Percentiles rank a stretch among this genome's conserved stretches.
These are phyloP conservation scores for Angomonas ambiguus DNA, from an alignment of 208 protist species.

Conservation along the genomic window DNA sequence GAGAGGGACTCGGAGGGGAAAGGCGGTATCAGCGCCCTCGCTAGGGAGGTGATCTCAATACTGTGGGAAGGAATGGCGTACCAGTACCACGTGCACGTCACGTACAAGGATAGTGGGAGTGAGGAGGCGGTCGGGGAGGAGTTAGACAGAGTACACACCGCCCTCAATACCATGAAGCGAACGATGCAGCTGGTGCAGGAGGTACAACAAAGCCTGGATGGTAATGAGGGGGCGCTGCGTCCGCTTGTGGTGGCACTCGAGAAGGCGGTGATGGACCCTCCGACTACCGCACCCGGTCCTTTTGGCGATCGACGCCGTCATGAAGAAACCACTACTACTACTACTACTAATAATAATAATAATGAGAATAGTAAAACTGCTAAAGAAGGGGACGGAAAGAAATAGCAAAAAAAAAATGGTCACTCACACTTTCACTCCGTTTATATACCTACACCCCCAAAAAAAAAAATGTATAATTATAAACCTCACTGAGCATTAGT, in stretches of 20 bases:
- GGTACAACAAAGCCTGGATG: background rate
- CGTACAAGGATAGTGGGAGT: background rate
- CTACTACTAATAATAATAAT: background rate
- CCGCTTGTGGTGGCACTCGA: background rate
- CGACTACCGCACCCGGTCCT: background rate
- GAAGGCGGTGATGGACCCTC: background rate
- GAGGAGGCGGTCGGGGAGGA: background rate
- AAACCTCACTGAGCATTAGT: too few relatives aligned
- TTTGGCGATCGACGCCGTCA: too few relatives aligned
- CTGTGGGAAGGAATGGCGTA: conserved; percentile 28
- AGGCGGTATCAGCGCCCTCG: background rate
- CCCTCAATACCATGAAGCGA: background rate
- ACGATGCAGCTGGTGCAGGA: background rate
- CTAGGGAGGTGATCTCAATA: conserved; percentile 7
- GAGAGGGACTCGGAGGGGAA: background rate
- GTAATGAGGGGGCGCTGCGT: background rate
- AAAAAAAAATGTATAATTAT: too few relatives aligned
- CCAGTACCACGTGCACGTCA: conserved; percentile 18
- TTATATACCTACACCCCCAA: background rate
- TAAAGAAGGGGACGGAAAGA: too few relatives aligned
- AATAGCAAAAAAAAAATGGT: too few relatives aligned
- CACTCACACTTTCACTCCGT: background rate
- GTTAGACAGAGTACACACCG: background rate
- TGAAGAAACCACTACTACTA: too few relatives aligned
- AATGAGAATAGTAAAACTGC: background rate